Evolutionary conservation across 139 green algal genomes (phyloP).

Genomic region (Micromonas pusilla): DNA sequence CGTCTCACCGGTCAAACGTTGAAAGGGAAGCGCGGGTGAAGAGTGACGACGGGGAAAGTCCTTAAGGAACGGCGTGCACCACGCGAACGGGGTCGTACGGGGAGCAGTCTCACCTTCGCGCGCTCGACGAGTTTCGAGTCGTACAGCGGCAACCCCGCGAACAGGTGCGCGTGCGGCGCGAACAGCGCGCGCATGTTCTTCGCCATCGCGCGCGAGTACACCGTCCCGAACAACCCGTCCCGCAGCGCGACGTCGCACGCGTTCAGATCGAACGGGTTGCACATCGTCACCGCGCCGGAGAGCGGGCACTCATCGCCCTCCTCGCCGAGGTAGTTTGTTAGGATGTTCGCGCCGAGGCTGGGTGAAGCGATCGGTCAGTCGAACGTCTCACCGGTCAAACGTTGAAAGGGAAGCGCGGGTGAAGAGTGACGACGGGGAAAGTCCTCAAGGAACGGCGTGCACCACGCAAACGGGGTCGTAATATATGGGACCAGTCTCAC

Average conservation of each 20-base stretch:
- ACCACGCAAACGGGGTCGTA: too few relatives aligned
- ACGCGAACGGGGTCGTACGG: conserved; percentile 4
- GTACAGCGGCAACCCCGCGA: conserved; percentile 30
- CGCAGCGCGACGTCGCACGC: conserved; percentile 12
- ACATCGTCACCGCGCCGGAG: conserved; percentile 11
- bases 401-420: too few relatives aligned
- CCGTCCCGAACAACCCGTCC: conserved; percentile 10
- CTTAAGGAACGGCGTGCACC: conserved; percentile 12
- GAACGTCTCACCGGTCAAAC: too few relatives aligned
- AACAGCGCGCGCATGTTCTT: conserved; percentile 25
- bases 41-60: too few relatives aligned
- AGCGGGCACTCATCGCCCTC: background rate
- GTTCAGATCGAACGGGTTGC: conserved; percentile 32
- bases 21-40: too few relatives aligned
- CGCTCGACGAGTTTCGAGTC: conserved; percentile 10
- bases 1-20: too few relatives aligned
- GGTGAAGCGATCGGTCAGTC: too few relatives aligned
- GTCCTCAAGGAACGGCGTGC: too few relatives aligned
- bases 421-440: too few relatives aligned
- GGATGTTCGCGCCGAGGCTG: conserved; percentile 28
- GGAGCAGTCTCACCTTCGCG: too few relatives aligned
- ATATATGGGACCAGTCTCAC: too few relatives aligned
- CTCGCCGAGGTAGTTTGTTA: conserved; percentile 21
- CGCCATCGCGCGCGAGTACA: conserved; percentile 18
- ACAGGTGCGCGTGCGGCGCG: conserved; percentile 35